Base-by-base conservation (phyloP, 2,329 filamentous ascomycete species). In the Penicillium decumbens region DNA sequence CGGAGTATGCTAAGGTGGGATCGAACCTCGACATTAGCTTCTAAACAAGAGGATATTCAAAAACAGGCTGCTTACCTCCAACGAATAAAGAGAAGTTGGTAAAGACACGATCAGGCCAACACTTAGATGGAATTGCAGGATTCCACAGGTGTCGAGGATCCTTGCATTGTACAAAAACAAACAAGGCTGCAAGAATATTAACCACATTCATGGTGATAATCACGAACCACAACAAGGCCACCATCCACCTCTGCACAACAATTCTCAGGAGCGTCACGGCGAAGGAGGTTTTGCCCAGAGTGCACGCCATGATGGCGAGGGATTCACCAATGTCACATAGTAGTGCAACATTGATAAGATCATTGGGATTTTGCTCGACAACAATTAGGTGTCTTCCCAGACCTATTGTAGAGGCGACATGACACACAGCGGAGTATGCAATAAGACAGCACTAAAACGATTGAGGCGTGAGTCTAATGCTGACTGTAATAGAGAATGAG, bases 241-340 rank as follows among this genome's bases (percentile, higher is more conserved):
- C 62, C 54, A 72, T 69, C 66, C 66, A 70, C 12, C 33, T 55
- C 1, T 58, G 51, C 3, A 61, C 62, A 15, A 73, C 67, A 3
- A 75, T 57, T 0, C 71, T 65, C 6, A 73, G 52, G 6, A 75
- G 50, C 38, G 73, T 74, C 7, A 72, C 59, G 0, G 68, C 71
- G 1, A 75, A 64, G 0, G 72, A 72, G 40, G 59, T 62, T 24
- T 75, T 75, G 0, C 71, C 66, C 1, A 68, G 49, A 2, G 66
- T 67, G 56, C 72, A 75, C 9, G 69, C 71, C 13, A 72, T 52
- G n/a, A 75, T 62, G 2, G 68, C 66, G 24, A 75, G 66, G 1
- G 59, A 65, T 62, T 55, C 59, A 63, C 23, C 69, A 38, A 60
- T 58, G 18, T 58, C 49, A 29, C 56, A 59, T n/a, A 60, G 43